These are phyloP conservation scores for Candida dendrica DNA, from an alignment of 805 yeast genomes.

Conservation along the genomic window DNA sequence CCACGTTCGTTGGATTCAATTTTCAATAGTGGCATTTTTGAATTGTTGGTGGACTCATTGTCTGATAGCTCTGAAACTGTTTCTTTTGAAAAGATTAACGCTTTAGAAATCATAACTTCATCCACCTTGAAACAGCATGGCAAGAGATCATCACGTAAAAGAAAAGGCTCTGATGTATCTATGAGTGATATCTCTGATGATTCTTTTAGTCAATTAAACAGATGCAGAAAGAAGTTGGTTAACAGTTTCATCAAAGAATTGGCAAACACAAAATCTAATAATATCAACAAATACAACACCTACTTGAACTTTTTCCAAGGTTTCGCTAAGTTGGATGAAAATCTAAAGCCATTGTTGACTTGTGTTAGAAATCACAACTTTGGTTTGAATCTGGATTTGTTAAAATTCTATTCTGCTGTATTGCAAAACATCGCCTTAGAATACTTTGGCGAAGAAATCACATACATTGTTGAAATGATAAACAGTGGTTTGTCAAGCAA, in stretches of 20 bases:
- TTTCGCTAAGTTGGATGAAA: slow-evolving; percentile 14
- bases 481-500: slow-evolving; percentile 25
- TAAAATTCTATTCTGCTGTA: slow-evolving; percentile 29
- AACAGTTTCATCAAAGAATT: slow-evolving; percentile 18
- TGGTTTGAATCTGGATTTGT: slow-evolving; percentile 23
- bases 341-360: slow-evolving; percentile 13
- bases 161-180: slow-evolving; percentile 33
- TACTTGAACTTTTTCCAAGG: slow-evolving; percentile 19
- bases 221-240: slow-evolving; percentile 14
- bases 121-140: slow-evolving; percentile 15
- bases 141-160: slow-evolving; percentile 19
- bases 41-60: slow-evolving; percentile 26
- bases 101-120: slow-evolving; percentile 34
- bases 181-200: slow-evolving; percentile 25
- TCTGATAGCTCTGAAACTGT: slow-evolving; percentile 44
- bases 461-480: slow-evolving; percentile 20
- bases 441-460: slow-evolving; percentile 23
- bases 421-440: slow-evolving; percentile 24
- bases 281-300: slow-evolving; percentile 16
- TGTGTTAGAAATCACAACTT: slow-evolving; percentile 18
- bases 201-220: slow-evolving; percentile 14
- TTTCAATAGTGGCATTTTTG: slow-evolving; percentile 24
- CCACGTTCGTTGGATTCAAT: slow-evolving; percentile 30
- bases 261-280: slow-evolving; percentile 18
- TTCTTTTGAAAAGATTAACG: slow-evolving; percentile 38